Percentiles rank a stretch among this genome's conserved stretches.
Conservation (phyloP, 108 stramenopile species). For the Craspedostauros australis region DNA sequence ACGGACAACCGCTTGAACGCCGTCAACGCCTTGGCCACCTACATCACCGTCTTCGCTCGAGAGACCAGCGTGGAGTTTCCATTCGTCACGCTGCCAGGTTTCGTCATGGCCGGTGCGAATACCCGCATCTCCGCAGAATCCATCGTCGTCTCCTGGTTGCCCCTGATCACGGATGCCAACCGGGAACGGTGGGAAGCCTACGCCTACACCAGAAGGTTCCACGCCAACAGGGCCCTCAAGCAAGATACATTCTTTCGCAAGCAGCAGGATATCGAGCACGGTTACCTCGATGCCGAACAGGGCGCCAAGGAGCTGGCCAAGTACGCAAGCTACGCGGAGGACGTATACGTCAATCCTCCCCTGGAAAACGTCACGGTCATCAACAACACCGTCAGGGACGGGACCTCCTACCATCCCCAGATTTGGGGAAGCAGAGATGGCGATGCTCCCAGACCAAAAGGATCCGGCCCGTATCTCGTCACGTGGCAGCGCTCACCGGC, state of each 20-base stretch:
- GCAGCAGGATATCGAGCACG: slow-evolving; percentile 1
- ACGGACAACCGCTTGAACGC: not conserved
- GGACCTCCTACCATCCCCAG: not conserved
- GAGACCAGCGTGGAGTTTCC: not conserved
- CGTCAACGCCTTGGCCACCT: not conserved
- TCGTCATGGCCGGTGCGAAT: not conserved
- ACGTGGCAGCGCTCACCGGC: not conserved
- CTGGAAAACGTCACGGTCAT: not conserved
- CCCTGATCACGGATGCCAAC: slow-evolving; percentile 7
- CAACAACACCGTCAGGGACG: not conserved
- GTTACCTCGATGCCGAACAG: not conserved
- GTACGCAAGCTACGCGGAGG: too few relatives aligned
- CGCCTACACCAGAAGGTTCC: not conserved
- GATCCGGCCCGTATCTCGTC: not conserved
- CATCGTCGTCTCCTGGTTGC: not conserved
- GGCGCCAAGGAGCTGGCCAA: not conserved
- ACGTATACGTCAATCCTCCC: too few relatives aligned
- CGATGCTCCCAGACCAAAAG: too few relatives aligned
- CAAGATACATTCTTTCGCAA: not conserved
- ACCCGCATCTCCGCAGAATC: not conserved
- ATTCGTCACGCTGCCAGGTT: slow-evolving; percentile 12
- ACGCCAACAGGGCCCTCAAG: slow-evolving; percentile 6
- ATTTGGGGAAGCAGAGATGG: not conserved
- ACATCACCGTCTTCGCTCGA: not conserved
- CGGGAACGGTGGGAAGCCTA: slow-evolving; percentile 17